Evolutionary conservation across 768 basidiomycete genomes (phyloP), one percentile per base, ranked within the genome.

Genomic region (Mycena vitilis): DNA sequence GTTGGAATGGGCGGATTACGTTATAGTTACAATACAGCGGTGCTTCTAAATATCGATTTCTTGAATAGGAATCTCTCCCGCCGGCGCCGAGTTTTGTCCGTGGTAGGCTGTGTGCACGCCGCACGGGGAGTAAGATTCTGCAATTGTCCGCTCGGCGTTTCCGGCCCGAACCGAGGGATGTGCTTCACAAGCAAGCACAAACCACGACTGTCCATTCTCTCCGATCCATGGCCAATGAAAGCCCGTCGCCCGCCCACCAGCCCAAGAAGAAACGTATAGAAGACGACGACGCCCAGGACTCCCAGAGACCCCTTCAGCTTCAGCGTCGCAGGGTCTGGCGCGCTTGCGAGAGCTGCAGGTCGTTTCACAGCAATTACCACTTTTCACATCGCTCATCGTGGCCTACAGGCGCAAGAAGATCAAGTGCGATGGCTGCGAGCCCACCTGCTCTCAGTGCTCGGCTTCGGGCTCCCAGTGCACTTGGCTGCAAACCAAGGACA

Each of bases 401-500:
- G 34, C 60, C 49, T 59, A 40, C 78, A 94, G 94, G 69, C 89
- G 93, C 72, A 95, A 95, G 88, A 95, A 95, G 86, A 95, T 95
- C 77, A 95, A 95, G 78, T 95, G 94, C 79, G 94, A 95, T 81
- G 94, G 94, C 71, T 87, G 83, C 74, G 94, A 95, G 76, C 94
- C 94, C 15, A 91, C 90, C 13, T 95, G 94, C 73, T 91, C 92
- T 0, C 94, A 95, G 75, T 95, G 94, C 75, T 77, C 87, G 20
- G 81, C 87, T 49, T 91, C 93, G 9, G 89, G 88, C 53, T 91
- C 92, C 0, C 87, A 89, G 73, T 95, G 94, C 76, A 93, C 92
- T 51, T 95, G 94, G 94, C 83, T 95, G 49, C 94, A 95, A 80
- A 95, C 94, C 8, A 95, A 94, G 81, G 94, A 95, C 79, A 89